Base-by-base conservation (phyloP, 148 eudicot genomes). In the Pharnaceum exiguum region DNA sequence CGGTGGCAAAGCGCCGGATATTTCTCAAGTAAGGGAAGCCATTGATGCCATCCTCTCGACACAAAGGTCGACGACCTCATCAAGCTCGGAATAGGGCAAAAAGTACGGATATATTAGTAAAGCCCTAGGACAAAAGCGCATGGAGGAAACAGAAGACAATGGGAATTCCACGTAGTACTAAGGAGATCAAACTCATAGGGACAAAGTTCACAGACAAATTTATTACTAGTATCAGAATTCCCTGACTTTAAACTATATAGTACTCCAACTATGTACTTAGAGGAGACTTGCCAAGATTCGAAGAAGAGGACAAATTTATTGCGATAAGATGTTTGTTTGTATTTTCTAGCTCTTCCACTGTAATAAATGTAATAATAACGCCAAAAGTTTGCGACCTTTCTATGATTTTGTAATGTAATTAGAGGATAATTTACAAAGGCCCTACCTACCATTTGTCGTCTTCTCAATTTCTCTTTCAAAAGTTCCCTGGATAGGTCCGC, bases 1-100 rank as follows among this genome's bases (percentile, higher is more conserved):
- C 18, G 89, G 89, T 22, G 87, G 95, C 19, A 93, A 86, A 75
- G 83, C 95, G 16, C 96, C 95, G 0, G 86, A 93, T 26, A 79
- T 85, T 4, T 75, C 86, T 24, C 96, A 93, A 83, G 96, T 93
- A 27, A 81, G 70, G 65, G 96, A 93, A 56, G 96, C 95, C 69
- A 86, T 93, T 51, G 99, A 93, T 67, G 86, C 85, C 47, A 93
- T 93, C 18, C 77, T 93, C 39, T 77, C 85, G 22, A 68, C 96
- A 43, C 90, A 88, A 46, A 75, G 85, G 67, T 63, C 67, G 46
- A 77, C 86, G 19, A 74, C 9, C 40, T 80, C 79, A 19, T 50
- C 48, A 21, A 52, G 47, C 38, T 26, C 71, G n/a, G 42, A 59
- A 53, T 64, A 36, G 36, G 22, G 32, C 16, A 1, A 24, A 5